Evolutionary conservation across 164 flowering plant genomes (phyloP), one percentile per base, ranked within the genome.

Genomic region (Vitis rotundifolia): DNA sequence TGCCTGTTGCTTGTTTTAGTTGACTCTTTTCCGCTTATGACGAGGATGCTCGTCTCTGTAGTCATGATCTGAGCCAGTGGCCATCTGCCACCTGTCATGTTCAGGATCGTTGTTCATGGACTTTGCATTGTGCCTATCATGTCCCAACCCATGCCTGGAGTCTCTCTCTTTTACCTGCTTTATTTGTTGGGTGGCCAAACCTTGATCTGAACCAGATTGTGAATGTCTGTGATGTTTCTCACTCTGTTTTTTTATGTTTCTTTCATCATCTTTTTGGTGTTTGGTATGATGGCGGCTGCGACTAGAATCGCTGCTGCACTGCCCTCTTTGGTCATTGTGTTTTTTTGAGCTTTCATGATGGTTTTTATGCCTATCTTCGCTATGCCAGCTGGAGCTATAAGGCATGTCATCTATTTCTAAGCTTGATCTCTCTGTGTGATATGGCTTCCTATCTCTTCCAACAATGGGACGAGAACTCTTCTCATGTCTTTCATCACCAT

Each of bases 81-180:
- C 75, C 84, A 82, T 78, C 76, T 81, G 79, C 89, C 84, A 81
- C 69, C 88, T 81, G 63, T 83, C 90, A 62, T 73, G 59, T 69
- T 55, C 64, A 60, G 29, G 60, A 60, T 69, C 73, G 29, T 78
- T 72, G 31, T 61, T 73, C n/a, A 18, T 28, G 26, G 56, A 58
- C 68, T 75, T 81, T 31, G 56, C 67, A 62, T 37, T 56, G 50
- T 78, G 80, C 70, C 71, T 77, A 57, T 86, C 44, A 37, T 37
- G 44, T 37, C 44, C 44, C 44, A 6, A 37, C 6, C 44, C 44
- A 2, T 37, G 44, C 44, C 72, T 58, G 5, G 68, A 65, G 31
- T 78, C 78, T 75, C 68, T 78, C 71, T 75, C 83, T 56, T 67
- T 81, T 18, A 56, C 55, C 3, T 59, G 73, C 64, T 61, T 68